Percentiles rank a stretch among this genome's conserved stretches.
phyloP scores from a whole-genome alignment of 2,329 filamentous ascomycete species.

The Alternaria brassicae region DNA sequence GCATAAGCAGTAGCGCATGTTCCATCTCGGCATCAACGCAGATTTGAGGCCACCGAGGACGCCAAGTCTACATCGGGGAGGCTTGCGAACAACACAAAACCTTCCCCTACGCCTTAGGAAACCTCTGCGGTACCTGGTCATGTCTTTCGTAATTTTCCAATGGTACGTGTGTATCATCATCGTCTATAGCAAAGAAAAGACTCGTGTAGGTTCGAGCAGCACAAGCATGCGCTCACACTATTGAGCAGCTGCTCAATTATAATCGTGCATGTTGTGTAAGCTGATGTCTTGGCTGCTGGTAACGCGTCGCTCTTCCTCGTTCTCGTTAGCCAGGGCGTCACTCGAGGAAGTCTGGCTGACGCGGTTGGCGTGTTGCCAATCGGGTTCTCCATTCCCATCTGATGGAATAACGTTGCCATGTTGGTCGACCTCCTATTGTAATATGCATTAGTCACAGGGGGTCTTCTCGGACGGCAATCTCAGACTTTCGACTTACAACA shows the following conservation, averaged over 20 bases:
- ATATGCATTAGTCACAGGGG: slow-evolving; percentile 15
- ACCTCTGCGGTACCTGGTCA: slow-evolving; percentile 4
- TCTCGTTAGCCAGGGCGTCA: slow-evolving; percentile 23
- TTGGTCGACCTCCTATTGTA: slow-evolving; percentile 56
- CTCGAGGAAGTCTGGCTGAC: slow-evolving; percentile 20
- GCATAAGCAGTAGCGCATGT: slow-evolving; percentile 3
- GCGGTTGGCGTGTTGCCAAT: slow-evolving; percentile 36
- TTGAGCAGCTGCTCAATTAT: slow-evolving; percentile 24
- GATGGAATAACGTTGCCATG: slow-evolving; percentile 65
- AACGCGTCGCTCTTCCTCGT: slow-evolving; percentile 44
- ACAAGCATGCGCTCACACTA: background rate
- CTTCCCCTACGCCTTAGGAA: slow-evolving; percentile 2
- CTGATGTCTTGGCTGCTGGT: slow-evolving; percentile 65
- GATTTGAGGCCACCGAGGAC: background rate
- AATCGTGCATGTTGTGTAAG: slow-evolving; percentile 63
- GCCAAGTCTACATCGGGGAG: background rate
- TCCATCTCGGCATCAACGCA: slow-evolving; percentile 11
- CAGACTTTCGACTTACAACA: slow-evolving; percentile 49
- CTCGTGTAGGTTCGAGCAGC: background rate
- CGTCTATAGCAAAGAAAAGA: slow-evolving; percentile 3
- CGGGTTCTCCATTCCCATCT: slow-evolving; percentile 34
- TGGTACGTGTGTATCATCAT: slow-evolving; percentile 1
- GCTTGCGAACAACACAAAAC: background rate
- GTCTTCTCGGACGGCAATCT: background rate
- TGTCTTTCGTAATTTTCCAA: slow-evolving; percentile 12